Conservation (phyloP, 2,329 filamentous ascomycete species). For the Nemania abortiva region DNA sequence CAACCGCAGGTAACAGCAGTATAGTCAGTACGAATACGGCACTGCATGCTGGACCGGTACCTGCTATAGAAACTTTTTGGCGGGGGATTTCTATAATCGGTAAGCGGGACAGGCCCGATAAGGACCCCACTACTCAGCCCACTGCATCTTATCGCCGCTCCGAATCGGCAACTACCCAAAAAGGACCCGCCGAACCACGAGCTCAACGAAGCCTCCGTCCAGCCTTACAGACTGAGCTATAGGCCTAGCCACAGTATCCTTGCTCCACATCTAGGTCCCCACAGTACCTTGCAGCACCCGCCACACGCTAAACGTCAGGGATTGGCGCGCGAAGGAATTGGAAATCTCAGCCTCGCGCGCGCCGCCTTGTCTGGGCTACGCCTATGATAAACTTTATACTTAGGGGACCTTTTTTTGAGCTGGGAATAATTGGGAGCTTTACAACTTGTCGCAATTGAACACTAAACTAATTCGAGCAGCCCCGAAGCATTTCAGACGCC, state of each 20-base stretch:
- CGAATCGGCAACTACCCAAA: conserved; percentile 40
- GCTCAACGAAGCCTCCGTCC: conserved; percentile 5
- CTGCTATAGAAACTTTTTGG: conserved; percentile 20
- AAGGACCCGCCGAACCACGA: conserved; percentile 32
- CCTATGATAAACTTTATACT: neutral
- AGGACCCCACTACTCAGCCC: no score
- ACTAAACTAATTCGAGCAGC: conserved; percentile 39
- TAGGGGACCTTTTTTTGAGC: conserved; percentile 32
- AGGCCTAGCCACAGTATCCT: conserved; percentile 19
- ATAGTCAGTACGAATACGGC: neutral
- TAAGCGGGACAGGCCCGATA: conserved; percentile 27
- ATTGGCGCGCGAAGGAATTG: neutral
- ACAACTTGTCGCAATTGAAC: conserved; percentile 32
- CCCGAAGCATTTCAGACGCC: conserved; percentile 46
- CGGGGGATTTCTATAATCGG: conserved; percentile 29
- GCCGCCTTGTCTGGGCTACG: conserved; percentile 22
- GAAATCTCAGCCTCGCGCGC: conserved; percentile 30
- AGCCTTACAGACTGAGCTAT: conserved; percentile 26
- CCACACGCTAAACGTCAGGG: conserved; percentile 23
- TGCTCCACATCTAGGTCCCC: neutral
- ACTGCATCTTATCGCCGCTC: conserved; percentile 31
- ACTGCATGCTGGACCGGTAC: neutral
- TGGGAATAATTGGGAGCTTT: conserved; percentile 31
- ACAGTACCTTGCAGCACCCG: conserved; percentile 14
- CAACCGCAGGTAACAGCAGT: no score